Percentiles rank a stretch among this genome's conserved stretches.
These are phyloP conservation scores for Cerioporus squamosus DNA, from an alignment of 1,284 basidiomycete species.

Conservation along the genomic window DNA sequence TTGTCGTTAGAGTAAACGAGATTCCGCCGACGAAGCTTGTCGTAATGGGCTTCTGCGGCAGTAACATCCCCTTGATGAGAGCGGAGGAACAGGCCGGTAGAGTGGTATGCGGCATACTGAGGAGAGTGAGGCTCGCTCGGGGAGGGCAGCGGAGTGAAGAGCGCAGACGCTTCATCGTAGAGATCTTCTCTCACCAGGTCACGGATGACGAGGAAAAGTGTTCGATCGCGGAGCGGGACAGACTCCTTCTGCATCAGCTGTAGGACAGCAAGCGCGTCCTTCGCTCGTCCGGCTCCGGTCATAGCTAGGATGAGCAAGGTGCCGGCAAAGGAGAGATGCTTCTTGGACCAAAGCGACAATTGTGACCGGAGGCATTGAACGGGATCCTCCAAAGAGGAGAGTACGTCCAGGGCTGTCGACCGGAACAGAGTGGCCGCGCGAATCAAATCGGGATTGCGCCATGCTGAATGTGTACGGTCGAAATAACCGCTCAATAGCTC, in stretches of 20 bases:
- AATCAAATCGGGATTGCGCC: background rate
- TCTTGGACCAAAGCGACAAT: slow-evolving; percentile 27
- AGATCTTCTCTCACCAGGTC: slow-evolving; percentile 46
- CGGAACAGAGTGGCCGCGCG: slow-evolving; percentile 29
- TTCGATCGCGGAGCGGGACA: slow-evolving; percentile 33
- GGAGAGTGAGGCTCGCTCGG: slow-evolving; percentile 2
- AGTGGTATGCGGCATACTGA: slow-evolving; percentile 37
- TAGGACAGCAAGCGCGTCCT: slow-evolving; percentile 49
- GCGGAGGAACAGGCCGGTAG: slow-evolving; percentile 54
- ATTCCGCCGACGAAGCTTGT: slow-evolving; percentile 37
- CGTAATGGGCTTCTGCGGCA: slow-evolving; percentile 49
- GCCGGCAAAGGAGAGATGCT: slow-evolving; percentile 39
- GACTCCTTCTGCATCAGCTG: slow-evolving; percentile 44
- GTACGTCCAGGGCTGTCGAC: slow-evolving; percentile 35
- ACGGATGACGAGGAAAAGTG: slow-evolving; percentile 46
- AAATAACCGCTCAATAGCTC: slow-evolving; percentile 39
- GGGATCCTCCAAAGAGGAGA: slow-evolving; percentile 42
- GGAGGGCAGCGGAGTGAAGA: slow-evolving; percentile 38
- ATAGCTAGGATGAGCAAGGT: slow-evolving; percentile 47
- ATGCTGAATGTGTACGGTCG: slow-evolving; percentile 14
- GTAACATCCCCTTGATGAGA: slow-evolving; percentile 53
- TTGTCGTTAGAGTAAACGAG: slow-evolving; percentile 38
- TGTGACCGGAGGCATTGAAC: slow-evolving; percentile 37
- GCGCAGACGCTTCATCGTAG: slow-evolving; percentile 47
- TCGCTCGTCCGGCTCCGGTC: slow-evolving; percentile 35